Conservation (phyloP, 2,329 filamentous ascomycete genomes). For the Epichloe glyceriae region DNA sequence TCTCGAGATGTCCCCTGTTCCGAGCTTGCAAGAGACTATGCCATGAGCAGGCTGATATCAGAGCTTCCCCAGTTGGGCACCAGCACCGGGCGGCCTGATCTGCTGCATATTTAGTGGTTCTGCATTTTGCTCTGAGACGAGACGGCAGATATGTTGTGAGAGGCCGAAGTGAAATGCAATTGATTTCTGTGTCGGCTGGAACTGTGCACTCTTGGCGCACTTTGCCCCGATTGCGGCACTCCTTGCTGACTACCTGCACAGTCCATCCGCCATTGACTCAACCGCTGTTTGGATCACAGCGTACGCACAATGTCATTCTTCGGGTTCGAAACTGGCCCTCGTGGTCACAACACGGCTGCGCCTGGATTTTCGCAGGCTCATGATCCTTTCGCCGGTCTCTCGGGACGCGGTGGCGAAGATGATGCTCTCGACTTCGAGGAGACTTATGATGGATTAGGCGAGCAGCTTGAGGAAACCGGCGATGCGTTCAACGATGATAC, state of each 20-base stretch:
- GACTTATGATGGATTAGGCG: slow-evolving; percentile 89
- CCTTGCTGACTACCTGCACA: not conserved
- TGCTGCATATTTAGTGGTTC: not conserved
- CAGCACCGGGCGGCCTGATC: not conserved
- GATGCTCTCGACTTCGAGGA: slow-evolving; percentile 74
- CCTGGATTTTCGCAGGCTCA: slow-evolving; percentile 71
- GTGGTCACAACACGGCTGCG: slow-evolving; percentile 49
- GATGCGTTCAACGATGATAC: slow-evolving; percentile 97
- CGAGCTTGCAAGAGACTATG: not conserved
- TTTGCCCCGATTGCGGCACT: not conserved
- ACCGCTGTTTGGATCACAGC: not conserved
- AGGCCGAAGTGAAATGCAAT: too few species aligned
- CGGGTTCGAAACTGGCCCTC: slow-evolving; percentile 59
- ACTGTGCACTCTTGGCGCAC: not conserved
- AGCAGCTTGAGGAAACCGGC: slow-evolving; percentile 79
- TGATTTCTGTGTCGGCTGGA: too few species aligned
- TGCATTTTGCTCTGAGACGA: too few species aligned
- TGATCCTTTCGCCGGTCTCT: slow-evolving; percentile 80
- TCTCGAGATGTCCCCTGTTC: slow-evolving; percentile 11
- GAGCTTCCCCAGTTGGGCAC: not conserved
- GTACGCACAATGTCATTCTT: slow-evolving; percentile 69
- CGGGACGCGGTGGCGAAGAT: slow-evolving; percentile 46
- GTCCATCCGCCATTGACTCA: not conserved
- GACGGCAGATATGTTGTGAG: too few species aligned
- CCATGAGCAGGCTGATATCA: not conserved